Base-by-base conservation (phyloP, 495 filamentous ascomycete species). In the Amphirosellinia nigrospora region DNA sequence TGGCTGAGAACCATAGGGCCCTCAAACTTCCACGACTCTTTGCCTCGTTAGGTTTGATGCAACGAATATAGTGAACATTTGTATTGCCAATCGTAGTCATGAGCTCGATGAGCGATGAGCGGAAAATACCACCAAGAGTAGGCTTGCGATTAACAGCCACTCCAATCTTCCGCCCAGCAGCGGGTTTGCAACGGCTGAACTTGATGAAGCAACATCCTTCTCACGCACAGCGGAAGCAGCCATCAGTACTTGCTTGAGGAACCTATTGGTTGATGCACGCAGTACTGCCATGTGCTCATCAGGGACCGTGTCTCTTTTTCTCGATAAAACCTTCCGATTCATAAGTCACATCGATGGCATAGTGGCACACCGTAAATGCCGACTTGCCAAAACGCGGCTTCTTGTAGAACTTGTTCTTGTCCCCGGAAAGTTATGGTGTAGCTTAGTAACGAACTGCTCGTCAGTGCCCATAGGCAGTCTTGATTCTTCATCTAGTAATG, bases 251-350 rank as follows among this genome's bases (percentile, higher is more conserved):
- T 93, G 89, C 46, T 85, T 87, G 39, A 99, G 86, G 84, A 99
- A 99, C 50, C 81, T 82, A 77, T 97, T 98, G 11, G 90, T 91
- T 0, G 96, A 95, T 36, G 89, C 88, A 74, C 87, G 91, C 68
- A 99, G 86, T 45, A 98, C 89, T 46, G 94, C 94, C 90, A 98
- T 90, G 79, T 98, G 96, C 82, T 99, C 96, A 79, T 99, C 96
- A 7, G 96, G 96, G 53, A 99, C 96, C 32, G 96, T 99, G 79
- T 99, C 96, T 75, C 96, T 99, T 99, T 87, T 99, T 99, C 80
- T 99, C 96, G 75, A 99, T 98, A 80, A 99, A 99, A 16, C 96
- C 96, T 77, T 99, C 96, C n/a, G 95, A 98, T 78, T 99, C 96
- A 76, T 99, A 99, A 21, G 96, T 99, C 74, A 99, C 96, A 75